Evolutionary conservation across 768 basidiomycete genomes (phyloP), one percentile per base, ranked within the genome.

Genomic region (Boletus insuetus): DNA sequence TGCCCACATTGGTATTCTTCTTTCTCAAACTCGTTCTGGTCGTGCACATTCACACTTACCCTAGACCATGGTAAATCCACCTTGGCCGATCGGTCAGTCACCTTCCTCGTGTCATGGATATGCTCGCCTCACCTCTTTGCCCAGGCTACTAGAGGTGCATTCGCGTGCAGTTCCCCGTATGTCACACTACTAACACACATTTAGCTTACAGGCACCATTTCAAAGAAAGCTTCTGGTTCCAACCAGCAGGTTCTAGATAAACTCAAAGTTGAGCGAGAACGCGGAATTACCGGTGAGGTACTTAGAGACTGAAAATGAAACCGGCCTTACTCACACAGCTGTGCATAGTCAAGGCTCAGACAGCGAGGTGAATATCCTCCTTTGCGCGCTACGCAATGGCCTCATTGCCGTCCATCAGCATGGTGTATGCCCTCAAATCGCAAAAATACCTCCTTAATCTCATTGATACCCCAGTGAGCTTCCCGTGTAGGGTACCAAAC

Each of bases 21-120:
- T 10, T 29, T 11, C 29, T 39, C 16, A 0, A 17, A 9, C 34
- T 7, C 22, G 9, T 16, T 17, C 29, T 22, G 32, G 20, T 42
- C 58, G 17, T 29, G 11, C 13, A 3, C 32, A 6, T 59, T 69
- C 49, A 53, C 49, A 17, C 35, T 46, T 13, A 39, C 24, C 48
- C n/a, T 54, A 89, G 90, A 97, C 71, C 95, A 97, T 72, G 96
- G 96, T 49, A 98, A 98, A 78, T 94, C 92, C 5, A 97, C 94
- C 5, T 76, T 97, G 53, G 92, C 94, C 7, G 95, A 97, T 66
- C 77, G 93, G 83, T 86, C 63, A 51, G 82, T 74, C 19, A 14
- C 19, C 50, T 52, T 45, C 19, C 37, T 40, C 29, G 38, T 31
- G 8, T 48, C 37, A 6, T 14, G 4, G 6, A 0, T 29, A 5